Conservation (phyloP, 371 early-diverging fungal genomes). For the Saksenaea oblongispora region DNA sequence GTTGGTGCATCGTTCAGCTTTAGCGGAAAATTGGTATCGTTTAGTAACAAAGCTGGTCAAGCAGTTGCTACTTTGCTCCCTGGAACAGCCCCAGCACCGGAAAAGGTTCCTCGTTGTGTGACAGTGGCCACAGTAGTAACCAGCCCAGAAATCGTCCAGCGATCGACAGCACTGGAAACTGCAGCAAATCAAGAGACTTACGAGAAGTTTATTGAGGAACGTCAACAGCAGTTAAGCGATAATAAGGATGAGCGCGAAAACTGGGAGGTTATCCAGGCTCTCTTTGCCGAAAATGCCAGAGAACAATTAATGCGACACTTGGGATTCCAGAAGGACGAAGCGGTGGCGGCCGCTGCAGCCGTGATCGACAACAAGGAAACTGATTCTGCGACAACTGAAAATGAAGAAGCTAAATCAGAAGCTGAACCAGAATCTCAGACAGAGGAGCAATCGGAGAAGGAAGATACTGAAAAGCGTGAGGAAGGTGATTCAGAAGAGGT, state of each 20-base stretch:
- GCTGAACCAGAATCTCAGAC: constrained; percentile 5
- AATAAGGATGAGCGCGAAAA: constrained; percentile 58
- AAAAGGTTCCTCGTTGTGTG: constrained; percentile 44
- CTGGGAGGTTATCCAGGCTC: constrained; percentile 85
- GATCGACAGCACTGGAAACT: constrained; percentile 64
- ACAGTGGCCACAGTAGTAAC: constrained; percentile 57
- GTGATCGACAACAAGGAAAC: constrained; percentile 23
- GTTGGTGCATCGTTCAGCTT: constrained; percentile 90
- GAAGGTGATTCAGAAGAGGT: neutral
- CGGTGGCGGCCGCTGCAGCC: constrained; percentile 52
- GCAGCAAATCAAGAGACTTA: constrained; percentile 58
- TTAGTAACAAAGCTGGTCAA: constrained; percentile 55
- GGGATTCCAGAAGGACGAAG: constrained; percentile 76
- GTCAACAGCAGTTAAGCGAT: constrained; percentile 31
- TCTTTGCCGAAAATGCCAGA: constrained; percentile 81
- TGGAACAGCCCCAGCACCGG: constrained; percentile 47
- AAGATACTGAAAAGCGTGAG: neutral
- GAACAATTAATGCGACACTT: constrained; percentile 84
- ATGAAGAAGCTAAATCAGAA: constrained; percentile 10
- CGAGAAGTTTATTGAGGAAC: constrained; percentile 61
- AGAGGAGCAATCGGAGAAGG: constrained; percentile 7
- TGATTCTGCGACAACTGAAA: neutral
- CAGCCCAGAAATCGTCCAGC: constrained; percentile 64
- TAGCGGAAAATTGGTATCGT: constrained; percentile 84
- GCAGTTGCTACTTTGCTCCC: constrained; percentile 48